These are phyloP conservation scores for Pelomyxa schiedti DNA, from an alignment of 78 protist genomes.

Conservation along the genomic window DNA sequence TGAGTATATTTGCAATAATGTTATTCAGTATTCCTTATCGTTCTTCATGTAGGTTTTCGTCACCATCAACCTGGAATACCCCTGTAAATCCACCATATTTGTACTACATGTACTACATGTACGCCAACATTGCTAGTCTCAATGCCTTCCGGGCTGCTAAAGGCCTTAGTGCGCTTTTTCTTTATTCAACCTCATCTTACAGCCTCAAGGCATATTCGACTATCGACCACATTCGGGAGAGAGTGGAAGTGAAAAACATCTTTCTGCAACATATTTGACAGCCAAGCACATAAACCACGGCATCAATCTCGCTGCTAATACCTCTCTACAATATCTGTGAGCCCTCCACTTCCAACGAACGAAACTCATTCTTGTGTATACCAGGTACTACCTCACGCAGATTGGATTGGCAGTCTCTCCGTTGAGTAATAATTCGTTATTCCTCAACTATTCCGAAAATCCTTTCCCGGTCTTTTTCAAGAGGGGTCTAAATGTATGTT, in stretches of 20 bases:
- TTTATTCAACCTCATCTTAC: not conserved
- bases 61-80: conserved; percentile 71
- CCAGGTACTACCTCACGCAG: conserved; percentile 70
- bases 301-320: conserved; percentile 69
- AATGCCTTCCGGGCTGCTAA: conserved; percentile 60
- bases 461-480: conserved; percentile 83
- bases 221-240: conserved; percentile 93
- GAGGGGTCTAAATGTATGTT: conserved; percentile 85
- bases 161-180: conserved; percentile 18
- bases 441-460: conserved; percentile 67
- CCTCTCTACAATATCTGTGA: conserved; percentile 86
- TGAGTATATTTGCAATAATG: not conserved
- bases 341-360: not conserved
- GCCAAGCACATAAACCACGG: conserved; percentile 91
- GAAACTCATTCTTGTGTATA: not conserved
- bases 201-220: conserved; percentile 46
- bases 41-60: conserved; percentile 44
- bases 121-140: conserved; percentile 79
- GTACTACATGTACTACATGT: conserved; percentile 81
- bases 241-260: conserved; percentile 75
- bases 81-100: conserved; percentile 88
- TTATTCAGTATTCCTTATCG: conserved; percentile 54
- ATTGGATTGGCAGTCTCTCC: conserved; percentile 91
- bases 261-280: conserved; percentile 63
- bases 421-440: conserved; percentile 80